phyloP scores from a whole-genome alignment of 805 yeast genomes.

The Sugiyamaella smithiae region DNA sequence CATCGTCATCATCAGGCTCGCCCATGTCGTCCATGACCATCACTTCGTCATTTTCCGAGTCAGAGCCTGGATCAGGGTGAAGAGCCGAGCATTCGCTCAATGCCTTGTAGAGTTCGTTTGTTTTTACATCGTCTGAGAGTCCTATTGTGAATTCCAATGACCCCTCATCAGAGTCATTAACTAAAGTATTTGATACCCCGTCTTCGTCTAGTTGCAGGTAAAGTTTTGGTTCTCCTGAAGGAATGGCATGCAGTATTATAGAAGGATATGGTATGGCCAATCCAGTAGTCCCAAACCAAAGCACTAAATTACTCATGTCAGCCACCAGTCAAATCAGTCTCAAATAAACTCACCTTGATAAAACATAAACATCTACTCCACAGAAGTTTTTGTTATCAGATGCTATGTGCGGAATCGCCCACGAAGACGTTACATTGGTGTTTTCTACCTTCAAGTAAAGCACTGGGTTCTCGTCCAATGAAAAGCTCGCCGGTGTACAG shows the following conservation, averaged over 20 bases:
- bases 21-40: slow-evolving; percentile 11
- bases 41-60: slow-evolving; percentile 12
- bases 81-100: slow-evolving; percentile 26
- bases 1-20: neutral
- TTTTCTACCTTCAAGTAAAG: slow-evolving; percentile 22
- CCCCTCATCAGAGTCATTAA: slow-evolving; percentile 1
- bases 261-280: slow-evolving; percentile 23
- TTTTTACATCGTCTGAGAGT: slow-evolving; percentile 1
- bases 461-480: slow-evolving; percentile 35
- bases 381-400: neutral
- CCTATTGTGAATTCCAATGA: slow-evolving; percentile 16
- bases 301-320: neutral
- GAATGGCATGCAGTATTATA: slow-evolving; percentile 30
- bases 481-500: slow-evolving; percentile 33
- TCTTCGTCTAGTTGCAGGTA: slow-evolving; percentile 24
- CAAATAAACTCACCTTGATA: slow-evolving; percentile 26
- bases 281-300: slow-evolving; percentile 28
- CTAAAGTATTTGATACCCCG: slow-evolving; percentile 1
- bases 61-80: slow-evolving; percentile 25
- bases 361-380: slow-evolving; percentile 23
- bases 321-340: neutral
- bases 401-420: neutral
- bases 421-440: slow-evolving; percentile 8
- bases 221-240: slow-evolving; percentile 14
- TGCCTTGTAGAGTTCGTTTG: slow-evolving; percentile 21